These are phyloP conservation scores for Aspergillus tamarii DNA, from an alignment of 2,329 filamentous ascomycete genomes.

Conservation along the genomic window DNA sequence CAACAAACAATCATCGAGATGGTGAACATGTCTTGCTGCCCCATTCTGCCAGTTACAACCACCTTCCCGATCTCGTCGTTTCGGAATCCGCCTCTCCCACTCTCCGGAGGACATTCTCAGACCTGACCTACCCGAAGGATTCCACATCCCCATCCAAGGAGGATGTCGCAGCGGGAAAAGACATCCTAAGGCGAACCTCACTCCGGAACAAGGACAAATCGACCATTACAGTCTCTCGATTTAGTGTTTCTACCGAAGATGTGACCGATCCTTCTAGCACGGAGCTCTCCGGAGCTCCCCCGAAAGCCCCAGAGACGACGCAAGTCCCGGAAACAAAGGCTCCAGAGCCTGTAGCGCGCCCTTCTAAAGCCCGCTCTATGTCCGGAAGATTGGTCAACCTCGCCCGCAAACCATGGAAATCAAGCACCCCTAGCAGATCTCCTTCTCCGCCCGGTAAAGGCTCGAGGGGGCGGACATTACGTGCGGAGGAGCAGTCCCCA, in stretches of 20 bases:
- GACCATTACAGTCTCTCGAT: conserved; percentile 36
- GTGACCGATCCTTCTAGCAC: conserved; percentile 29
- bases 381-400: conserved; percentile 55
- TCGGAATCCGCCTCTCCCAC: conserved; percentile 37
- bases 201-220: conserved; percentile 39
- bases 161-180: conserved; percentile 43
- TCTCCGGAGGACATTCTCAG: conserved; percentile 55
- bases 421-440: conserved; percentile 48
- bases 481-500: conserved; percentile 34
- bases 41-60: conserved; percentile 62
- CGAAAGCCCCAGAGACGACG: conserved; percentile 5
- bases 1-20: conserved; percentile 27
- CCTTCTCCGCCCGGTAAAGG: conserved; percentile 48
- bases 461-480: conserved; percentile 26
- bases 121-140: conserved; percentile 49
- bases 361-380: conserved; percentile 50
- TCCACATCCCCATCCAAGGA: conserved; percentile 42
- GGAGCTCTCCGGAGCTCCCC: conserved; percentile 22
- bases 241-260: conserved; percentile 43
- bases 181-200: conserved; percentile 47
- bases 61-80: conserved; percentile 49
- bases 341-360: conserved; percentile 36
- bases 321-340: conserved; percentile 32
- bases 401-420: conserved; percentile 55
- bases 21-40: conserved; percentile 43